Base-by-base conservation (phyloP, 768 basidiomycete species). In the Boletus insuetus region DNA sequence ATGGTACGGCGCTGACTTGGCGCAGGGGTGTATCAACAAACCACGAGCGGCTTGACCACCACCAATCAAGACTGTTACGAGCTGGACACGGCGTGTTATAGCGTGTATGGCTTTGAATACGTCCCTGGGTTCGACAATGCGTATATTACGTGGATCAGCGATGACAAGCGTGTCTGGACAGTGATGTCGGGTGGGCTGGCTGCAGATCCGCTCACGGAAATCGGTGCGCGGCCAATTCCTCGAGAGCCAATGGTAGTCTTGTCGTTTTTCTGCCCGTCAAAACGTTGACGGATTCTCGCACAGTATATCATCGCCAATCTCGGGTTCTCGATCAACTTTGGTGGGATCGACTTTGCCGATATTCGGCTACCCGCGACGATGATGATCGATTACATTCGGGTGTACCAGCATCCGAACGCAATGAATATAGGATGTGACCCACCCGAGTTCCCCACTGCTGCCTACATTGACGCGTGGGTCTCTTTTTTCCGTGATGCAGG, bases 371-470 rank as follows among this genome's bases (percentile, higher is more conserved):
- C 83, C 6, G 68, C 80, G 10, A 76, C 74, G 26, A 86, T 94
- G 87, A 74, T 74, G 51, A 73, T 94, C 47, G 94, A 96, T 65
- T 95, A 84, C 55, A 83, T 95, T 53, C 82, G 94, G 2, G 88
- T 96, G 13, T 89, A 87, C 62, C 87, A 87, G 61, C 73, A 74
- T 24, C 68, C 75, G 49, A 69, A 73, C 53, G 61, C 67, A 11
- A 70, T 75, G 59, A 84, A 84, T 58, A 72, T 83, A 38, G 83
- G 86, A 14, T 87, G 85, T 59, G 88, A 93, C 63, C 91, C 93
- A 6, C 62, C 70, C 11, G 78, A 82, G 14, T 85, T 80, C 69
- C 93, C 94, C 0, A 97, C 94, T 0, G 68, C 75, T 12, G 71
- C 78, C 0, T 96, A 96, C 68, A 96, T 95, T 62, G 65, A 85